Base-by-base conservation (phyloP, 2,329 filamentous ascomycete genomes). In the Fusarium heterosporum region DNA sequence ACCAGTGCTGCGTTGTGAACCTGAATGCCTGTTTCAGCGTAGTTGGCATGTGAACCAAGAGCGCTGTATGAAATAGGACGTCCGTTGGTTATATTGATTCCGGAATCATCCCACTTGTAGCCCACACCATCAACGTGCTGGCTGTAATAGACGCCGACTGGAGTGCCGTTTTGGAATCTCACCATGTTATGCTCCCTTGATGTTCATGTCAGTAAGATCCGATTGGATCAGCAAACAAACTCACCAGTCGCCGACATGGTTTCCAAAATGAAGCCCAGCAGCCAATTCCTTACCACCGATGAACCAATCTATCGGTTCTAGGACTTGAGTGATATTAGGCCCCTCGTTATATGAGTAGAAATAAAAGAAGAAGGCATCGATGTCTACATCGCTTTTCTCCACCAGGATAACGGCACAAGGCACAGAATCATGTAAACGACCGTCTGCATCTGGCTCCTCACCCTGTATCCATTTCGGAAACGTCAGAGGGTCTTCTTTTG, bases 21-120 rank as follows among this genome's bases (percentile, higher is more conserved):
- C 41, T 78, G 77, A 8, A 10, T 72, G 30, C 2, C 77, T 79
- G 7, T 5, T 9, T 66, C 47, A 12, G 66, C 55, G 45, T 77
- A 79, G 14, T 78, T 78, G 22, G 77, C 77, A 29, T 79, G 77
- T 1, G 77, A 76, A 4, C 77, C 77, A 6, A 63, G 66, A 7
- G 74, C 77, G 32, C 77, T 79, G 25, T 77, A 79, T 0, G 76
- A 72, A 8, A 76, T 42, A 9, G 77, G 77, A 76, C 77, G 66
- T 32, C 66, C 72, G 11, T 75, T 71, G 0, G 53, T 57, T 2
- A 71, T 70, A 3, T 66, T 50, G 6, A 79, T 10, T 2, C 29
- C 43, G 1, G 56, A 6, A n/a, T 77, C 74, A 16, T 73, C 66
- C 77, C 77, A 78, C 9, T 66, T 13, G 40, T 68, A 74, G 1